Evolutionary conservation across 2,329 filamentous ascomycete genomes (phyloP).

Genomic region (Podosphaera xanthii): DNA sequence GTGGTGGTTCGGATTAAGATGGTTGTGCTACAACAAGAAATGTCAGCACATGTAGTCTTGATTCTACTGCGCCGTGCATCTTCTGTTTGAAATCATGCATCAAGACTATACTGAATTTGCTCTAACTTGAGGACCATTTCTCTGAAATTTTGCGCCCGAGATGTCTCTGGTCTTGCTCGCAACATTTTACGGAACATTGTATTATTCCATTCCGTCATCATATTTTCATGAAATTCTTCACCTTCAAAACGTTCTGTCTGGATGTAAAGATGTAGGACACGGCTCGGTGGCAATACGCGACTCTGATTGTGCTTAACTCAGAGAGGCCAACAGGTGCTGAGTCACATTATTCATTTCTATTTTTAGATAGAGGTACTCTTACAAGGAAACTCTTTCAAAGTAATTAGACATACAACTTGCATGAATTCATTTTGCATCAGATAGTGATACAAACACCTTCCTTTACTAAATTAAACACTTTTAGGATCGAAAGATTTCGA

Average conservation of each 20-base stretch:
- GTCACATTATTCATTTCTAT: no score
- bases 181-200: not conserved
- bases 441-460: not conserved
- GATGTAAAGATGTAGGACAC: no score
- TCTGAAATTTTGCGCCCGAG: not conserved
- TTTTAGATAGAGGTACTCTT: no score
- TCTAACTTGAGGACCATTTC: not conserved
- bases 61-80: not conserved
- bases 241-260: not conserved
- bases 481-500: not conserved
- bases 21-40: not conserved
- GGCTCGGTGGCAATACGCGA: no score
- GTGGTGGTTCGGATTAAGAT: not conserved
- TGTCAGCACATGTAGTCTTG: not conserved
- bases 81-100: not conserved
- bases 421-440: no score
- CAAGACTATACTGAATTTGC: no score
- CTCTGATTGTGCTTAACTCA: no score
- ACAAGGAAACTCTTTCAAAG: no score
- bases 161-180: not conserved
- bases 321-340: no score
- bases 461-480: not conserved
- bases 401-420: no score
- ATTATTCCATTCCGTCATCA: not conserved
- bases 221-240: not conserved